Conservation (phyloP, 2,329 filamentous ascomycete genomes). For the Botrytis porri region DNA sequence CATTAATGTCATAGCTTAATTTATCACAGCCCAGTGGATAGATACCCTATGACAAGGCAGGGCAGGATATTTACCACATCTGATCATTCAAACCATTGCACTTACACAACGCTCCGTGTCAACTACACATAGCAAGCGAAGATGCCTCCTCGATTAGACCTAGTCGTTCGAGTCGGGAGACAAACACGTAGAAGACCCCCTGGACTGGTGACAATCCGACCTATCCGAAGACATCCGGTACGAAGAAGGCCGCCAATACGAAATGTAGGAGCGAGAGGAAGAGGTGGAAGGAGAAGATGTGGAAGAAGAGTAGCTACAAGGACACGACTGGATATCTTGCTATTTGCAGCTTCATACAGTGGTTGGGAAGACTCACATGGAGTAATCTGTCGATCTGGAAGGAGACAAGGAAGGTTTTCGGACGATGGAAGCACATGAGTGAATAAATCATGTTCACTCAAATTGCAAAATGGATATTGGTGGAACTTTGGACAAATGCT, state of each 20-base stretch:
- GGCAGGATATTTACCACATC: background rate
- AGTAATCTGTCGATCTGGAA: background rate
- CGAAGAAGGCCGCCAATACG: background rate
- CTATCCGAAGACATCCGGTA: slow-evolving; percentile 1
- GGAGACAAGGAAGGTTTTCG: background rate
- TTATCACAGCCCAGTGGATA: background rate
- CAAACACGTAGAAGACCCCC: background rate
- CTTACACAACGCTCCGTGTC: background rate
- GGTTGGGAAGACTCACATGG: background rate
- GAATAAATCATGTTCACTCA: background rate
- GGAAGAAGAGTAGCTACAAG: slow-evolving; percentile 4
- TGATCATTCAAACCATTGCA: background rate
- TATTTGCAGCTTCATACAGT: slow-evolving; percentile 10
- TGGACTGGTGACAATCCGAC: background rate
- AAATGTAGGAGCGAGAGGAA: background rate
- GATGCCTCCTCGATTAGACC: slow-evolving; percentile 4
- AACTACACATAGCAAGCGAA: background rate
- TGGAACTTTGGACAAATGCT: background rate
- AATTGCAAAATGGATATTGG: background rate
- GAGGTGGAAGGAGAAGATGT: background rate
- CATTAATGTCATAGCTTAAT: background rate
- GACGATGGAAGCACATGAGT: background rate
- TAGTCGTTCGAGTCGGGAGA: background rate
- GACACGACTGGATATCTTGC: background rate
- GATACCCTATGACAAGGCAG: background rate